Evolutionary conservation across 106 monocot species (phyloP), one percentile per base, ranked within the genome.

Genomic region (Alisma plantagoaquatica): DNA sequence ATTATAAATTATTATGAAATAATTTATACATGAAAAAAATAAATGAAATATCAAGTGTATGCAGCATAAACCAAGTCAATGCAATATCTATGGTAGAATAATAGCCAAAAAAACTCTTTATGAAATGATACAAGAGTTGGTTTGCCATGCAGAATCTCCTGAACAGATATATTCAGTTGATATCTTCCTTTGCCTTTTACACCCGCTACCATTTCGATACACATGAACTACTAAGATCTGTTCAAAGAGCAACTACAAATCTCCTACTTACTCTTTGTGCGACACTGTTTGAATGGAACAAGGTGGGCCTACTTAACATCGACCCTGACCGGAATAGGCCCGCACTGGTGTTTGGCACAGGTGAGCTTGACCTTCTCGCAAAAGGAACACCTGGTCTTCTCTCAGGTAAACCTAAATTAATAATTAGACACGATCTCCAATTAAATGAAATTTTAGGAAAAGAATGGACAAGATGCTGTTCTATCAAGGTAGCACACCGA

Each of bases 271-370:
- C 93, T 80, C 53, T 70, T 29, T 46, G 50, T 17, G 56, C 46
- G 11, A 45, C 59, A 41, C 64, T 78, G 14, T 81, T 67, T 23
- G 82, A 76, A 19, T 76, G 72, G 23, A 64, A 35, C 64, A 65
- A 28, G 46, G 61, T 43, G 30, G 75, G 35, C 66, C 66, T 70
- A 24, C 25, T 64, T 66, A 83, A 35, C 19, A 79, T 25, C 55
- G 98, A 90, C 30, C 73, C 74, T 29, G 90, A 90, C 11, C 72
- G 78, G 25, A 81, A 44, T 43, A 66, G 64, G 55, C 31, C 53
- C 17, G 49, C 14, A 53, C 53, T 78, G 18, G 70, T 46, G 21
- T 29, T 59, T 49, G 73, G 80, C 54, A 73, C 29, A 23, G 81
- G 72, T 23, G 80, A 88, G 51, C 24, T 32, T 35, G 73, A 57